These are phyloP conservation scores for Globisporangium splendens DNA, from an alignment of 352 stramenopile species.

Conservation along the genomic window DNA sequence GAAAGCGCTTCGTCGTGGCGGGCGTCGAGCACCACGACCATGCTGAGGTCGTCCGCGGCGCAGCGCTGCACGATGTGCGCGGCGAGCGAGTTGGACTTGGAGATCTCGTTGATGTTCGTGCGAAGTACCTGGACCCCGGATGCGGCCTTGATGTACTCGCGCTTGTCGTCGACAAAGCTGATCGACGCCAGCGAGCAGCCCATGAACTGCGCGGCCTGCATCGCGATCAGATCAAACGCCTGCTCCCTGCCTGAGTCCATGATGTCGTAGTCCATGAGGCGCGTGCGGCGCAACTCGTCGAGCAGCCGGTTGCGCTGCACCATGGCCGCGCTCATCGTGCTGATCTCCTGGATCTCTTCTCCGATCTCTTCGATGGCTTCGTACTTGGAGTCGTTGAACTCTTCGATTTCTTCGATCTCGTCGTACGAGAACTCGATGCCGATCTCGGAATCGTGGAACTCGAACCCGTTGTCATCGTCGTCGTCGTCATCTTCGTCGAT, in stretches of 20 bases:
- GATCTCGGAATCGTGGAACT: conserved; percentile 20
- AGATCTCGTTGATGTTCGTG: conserved; percentile 29
- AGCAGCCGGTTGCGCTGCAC: conserved; percentile 13
- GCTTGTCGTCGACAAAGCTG: conserved; percentile 56
- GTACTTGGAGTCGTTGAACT: conserved; percentile 29
- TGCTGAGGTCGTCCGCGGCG: conserved; percentile 16
- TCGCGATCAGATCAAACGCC: conserved; percentile 54
- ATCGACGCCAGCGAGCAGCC: conserved; percentile 52
- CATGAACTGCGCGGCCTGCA: conserved; percentile 47
- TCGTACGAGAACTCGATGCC: conserved; percentile 17
- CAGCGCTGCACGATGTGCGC: conserved; percentile 54
- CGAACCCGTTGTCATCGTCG: conserved; percentile 16
- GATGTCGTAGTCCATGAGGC: conserved; percentile 48
- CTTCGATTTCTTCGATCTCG: conserved; percentile 22
- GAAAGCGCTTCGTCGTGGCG: conserved; percentile 34
- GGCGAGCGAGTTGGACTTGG: conserved; percentile 52
- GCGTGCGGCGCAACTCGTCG: conserved; percentile 35
- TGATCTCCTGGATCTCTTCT: conserved; percentile 39
- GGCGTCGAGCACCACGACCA: conserved; percentile 45
- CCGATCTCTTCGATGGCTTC: conserved; percentile 13
- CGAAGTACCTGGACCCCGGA: conserved; percentile 28
- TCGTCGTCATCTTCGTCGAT: conserved; percentile 25
- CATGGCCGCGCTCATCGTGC: conserved; percentile 15
- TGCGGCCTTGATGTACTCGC: conserved; percentile 57
- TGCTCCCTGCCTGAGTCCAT: conserved; percentile 50